phyloP scores from a whole-genome alignment of 2,329 filamentous ascomycete genomes.

The Neofusicoccum cordaticola region DNA sequence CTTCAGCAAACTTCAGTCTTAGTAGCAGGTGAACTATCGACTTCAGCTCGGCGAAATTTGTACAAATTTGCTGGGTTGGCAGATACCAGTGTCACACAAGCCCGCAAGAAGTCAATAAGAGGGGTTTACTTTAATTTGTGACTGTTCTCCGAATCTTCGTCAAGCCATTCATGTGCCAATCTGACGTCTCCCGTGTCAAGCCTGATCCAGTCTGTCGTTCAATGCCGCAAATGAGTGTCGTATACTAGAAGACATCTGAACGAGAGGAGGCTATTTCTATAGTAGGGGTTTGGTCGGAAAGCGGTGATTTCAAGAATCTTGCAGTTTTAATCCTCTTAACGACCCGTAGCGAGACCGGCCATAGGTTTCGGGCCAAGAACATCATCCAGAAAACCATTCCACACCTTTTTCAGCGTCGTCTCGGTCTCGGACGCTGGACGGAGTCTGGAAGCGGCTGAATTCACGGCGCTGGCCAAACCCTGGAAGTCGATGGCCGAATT shows the following conservation, averaged over 20 bases:
- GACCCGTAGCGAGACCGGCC: neutral
- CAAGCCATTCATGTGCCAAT: neutral
- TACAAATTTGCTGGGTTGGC: no score
- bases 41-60: no score
- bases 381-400: slow-evolving; percentile 51
- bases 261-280: no score
- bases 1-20: no score
- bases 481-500: slow-evolving; percentile 45
- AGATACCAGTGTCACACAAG: no score
- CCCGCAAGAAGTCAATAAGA: no score
- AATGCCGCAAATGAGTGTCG: neutral
- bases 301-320: no score
- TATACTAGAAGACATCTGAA: neutral
- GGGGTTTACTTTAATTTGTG: no score
- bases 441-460: slow-evolving; percentile 31
- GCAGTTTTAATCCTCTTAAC: neutral
- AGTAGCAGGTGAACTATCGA: no score
- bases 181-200: neutral
- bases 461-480: slow-evolving; percentile 52
- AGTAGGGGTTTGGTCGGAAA: no score
- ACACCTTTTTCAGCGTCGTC: slow-evolving; percentile 44
- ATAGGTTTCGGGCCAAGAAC: slow-evolving; percentile 38
- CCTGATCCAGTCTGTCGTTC: neutral
- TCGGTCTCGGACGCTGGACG: slow-evolving; percentile 37
- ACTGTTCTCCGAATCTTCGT: no score